Evolutionary conservation across 2,329 filamentous ascomycete species (phyloP).

Genomic region (Calonectria pseudoreteaudii): DNA sequence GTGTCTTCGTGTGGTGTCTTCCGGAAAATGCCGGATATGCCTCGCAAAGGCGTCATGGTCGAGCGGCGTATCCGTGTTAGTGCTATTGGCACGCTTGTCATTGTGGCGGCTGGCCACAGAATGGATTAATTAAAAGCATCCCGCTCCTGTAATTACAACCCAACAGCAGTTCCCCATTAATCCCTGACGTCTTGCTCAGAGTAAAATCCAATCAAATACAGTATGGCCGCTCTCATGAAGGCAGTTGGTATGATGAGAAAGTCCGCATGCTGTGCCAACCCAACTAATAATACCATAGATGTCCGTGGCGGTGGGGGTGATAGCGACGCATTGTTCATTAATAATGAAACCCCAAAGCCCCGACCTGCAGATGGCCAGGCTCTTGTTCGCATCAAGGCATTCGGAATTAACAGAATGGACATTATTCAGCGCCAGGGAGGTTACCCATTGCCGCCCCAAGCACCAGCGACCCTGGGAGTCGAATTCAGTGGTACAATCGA

Average conservation of each 20-base stretch:
- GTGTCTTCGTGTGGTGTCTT: too few species aligned
- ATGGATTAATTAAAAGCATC: too few species aligned
- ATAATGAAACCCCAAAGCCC: conserved; percentile 62
- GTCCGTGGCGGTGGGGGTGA: conserved; percentile 67
- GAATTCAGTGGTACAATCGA: conserved; percentile 80
- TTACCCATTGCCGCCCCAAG: conserved; percentile 78
- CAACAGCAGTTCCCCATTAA: too few species aligned
- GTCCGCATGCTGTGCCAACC: not conserved
- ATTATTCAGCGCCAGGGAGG: conserved; percentile 77
- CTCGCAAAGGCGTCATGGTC: too few species aligned
- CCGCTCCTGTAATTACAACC: too few species aligned
- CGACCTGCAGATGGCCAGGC: conserved; percentile 69
- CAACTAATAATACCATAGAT: conserved; percentile 50
- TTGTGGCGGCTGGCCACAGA: too few species aligned
- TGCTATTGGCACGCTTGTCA: too few species aligned
- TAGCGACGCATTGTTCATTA: conserved; percentile 68
- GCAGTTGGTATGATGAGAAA: conserved; percentile 49
- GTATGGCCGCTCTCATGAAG: conserved; percentile 45
- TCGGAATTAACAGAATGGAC: conserved; percentile 90
- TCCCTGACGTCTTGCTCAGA: too few species aligned
- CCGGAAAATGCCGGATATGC: too few species aligned
- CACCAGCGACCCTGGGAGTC: conserved; percentile 76
- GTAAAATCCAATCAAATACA: not conserved
- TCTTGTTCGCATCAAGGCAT: conserved; percentile 81
- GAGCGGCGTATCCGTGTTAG: too few species aligned